These are phyloP conservation scores for Penicillium roqueforti DNA, from an alignment of 495 filamentous ascomycete species.

Conservation along the genomic window DNA sequence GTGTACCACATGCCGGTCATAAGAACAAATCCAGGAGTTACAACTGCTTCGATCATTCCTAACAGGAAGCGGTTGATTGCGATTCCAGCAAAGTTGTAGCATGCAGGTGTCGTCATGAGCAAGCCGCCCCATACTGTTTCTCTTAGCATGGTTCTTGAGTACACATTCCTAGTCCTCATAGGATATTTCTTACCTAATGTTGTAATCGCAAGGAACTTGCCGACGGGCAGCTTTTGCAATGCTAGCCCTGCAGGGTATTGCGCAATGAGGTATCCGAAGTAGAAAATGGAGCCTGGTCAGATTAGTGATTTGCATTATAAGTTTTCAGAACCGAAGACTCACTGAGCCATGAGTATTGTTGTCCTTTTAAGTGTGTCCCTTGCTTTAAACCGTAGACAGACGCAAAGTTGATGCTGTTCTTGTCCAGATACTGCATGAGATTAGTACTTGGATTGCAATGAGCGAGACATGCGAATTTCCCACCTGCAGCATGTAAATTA, in stretches of 20 bases:
- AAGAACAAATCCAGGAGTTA: conserved; percentile 55
- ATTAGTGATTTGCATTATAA: background rate
- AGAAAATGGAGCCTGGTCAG: conserved; percentile 46
- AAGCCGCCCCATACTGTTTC: conserved; percentile 37
- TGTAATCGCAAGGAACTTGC: conserved; percentile 46
- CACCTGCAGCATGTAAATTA: conserved; percentile 49
- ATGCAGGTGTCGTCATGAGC: conserved; percentile 39
- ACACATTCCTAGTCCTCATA: background rate
- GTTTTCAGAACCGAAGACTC: background rate
- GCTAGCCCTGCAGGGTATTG: conserved; percentile 51
- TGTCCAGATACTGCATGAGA: conserved; percentile 52
- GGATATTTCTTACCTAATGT: conserved; percentile 23
- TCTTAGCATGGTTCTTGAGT: background rate
- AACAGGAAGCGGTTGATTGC: conserved; percentile 47
- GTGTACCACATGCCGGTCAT: conserved; percentile 58
- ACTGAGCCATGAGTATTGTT: conserved; percentile 57
- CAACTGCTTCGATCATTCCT: conserved; percentile 50
- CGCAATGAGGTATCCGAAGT: conserved; percentile 51
- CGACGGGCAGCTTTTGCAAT: conserved; percentile 50
- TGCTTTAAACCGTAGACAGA: conserved; percentile 54
- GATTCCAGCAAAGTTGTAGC: conserved; percentile 41
- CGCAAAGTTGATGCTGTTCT: conserved; percentile 57
- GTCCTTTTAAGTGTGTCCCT: conserved; percentile 48
- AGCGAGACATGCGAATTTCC: background rate
- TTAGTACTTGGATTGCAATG: conserved; percentile 4